Evolutionary conservation across 495 filamentous ascomycete genomes (phyloP), one percentile per base, ranked within the genome.

Genomic region (Apiosordaria backusii): DNA sequence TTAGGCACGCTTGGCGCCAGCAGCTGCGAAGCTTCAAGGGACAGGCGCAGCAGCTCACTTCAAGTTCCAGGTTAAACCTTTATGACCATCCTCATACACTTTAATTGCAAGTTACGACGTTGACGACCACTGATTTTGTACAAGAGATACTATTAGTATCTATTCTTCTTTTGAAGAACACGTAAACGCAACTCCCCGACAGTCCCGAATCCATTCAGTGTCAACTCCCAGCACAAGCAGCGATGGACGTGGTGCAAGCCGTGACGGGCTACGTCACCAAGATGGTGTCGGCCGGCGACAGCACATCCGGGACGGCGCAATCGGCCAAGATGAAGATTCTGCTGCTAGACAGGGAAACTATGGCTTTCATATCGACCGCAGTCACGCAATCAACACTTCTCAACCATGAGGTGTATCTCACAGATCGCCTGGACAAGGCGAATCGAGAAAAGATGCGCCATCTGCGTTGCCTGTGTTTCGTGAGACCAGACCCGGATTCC

Each of bases 301-400:
- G 82, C 71, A 81, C 87, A 63, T 78, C 85, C 53, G 87, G 88
- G 58, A 83, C 86, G 50, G 85, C 91, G 53, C 24, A 24, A 18
- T 90, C 92, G 15, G 87, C 92, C 45, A 98, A 98, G 84, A 99
- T 99, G 95, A 99, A 99, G 88, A 94, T 97, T 71, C 82, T 99
- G 62, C 84, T 99, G 70, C 84, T 99, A 64, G 95, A 99, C 79
- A 89, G 87, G 78, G 95, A 97, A 80, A 99, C 95, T 74, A 91
- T 98, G 21, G 85, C 92, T 45, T 95, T 97, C 69, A 85, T 97
- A 35, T 98, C 96, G 23, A 93, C 93, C 19, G 92, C 95, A 65
- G 94, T 95, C 65, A 97, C 96, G 0, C 96, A 98, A 73, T 98
- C 95, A 53, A 86, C 92, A 50, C 84, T 99, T n/a, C 88, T 99